Evolutionary conservation across 2,329 filamentous ascomycete genomes (phyloP), one percentile per base, ranked within the genome.

Genomic region (Pseudogymnoascus sp.): DNA sequence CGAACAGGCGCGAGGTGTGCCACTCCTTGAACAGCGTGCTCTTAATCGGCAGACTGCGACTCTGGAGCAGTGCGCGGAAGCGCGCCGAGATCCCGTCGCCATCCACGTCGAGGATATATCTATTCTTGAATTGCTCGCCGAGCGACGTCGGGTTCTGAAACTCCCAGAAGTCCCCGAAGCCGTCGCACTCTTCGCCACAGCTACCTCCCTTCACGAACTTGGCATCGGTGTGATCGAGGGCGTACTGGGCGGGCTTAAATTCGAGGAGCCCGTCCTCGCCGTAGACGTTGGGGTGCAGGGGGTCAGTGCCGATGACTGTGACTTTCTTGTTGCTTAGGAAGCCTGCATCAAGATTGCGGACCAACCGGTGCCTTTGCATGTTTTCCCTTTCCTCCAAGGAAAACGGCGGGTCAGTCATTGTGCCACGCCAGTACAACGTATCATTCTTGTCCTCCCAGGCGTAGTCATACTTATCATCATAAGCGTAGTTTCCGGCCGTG

Each of bases 21-120:
- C 90, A 95, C 73, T 95, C 90, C 19, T 83, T 81, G 76, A 87
- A 95, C 21, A 93, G 78, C 0, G 90, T 91, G 5, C 87, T 84
- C 76, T 93, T 95, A 76, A 95, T 84, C 0, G 88, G 88, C 7
- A 93, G 74, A 15, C 83, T 87, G 1, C 84, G 89, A 31, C 85
- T 89, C 35, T 83, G 80, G 23, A 93, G 77, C 72, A 93, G 91
- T 0, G 83, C 84, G 4, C 86, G 80, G 70, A 87, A 90, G 5
- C 88, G 82, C 1, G 87, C 88, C 26, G 83, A 88, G 70, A 88
- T 89, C 1, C 82, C 85, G 75, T 89, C 87, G 31, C 90, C 90
- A 73, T 93, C 90, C 63, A 93, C 82, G 72, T 95, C 90, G 0
- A 88, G 84, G 1, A 93, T 78, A 70, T 84, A 90, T 72, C 91